Evolutionary conservation across 2,329 filamentous ascomycete genomes (phyloP).

Genomic region (Decorospora gaudefroyi): DNA sequence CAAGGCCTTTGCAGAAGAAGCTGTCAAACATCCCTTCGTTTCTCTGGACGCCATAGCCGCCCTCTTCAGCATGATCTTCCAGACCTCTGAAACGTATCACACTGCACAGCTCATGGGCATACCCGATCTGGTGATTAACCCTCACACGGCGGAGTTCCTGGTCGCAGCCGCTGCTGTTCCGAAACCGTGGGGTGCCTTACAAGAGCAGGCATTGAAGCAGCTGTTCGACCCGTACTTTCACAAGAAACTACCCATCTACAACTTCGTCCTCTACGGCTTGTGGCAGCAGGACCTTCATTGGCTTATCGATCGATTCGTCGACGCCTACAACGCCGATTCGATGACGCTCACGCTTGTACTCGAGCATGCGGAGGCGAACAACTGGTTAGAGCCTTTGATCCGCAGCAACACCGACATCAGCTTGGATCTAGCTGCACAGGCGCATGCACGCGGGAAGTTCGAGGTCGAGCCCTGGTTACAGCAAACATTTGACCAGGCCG

Average conservation of each 20-base stretch:
- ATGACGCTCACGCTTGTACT: slow-evolving; percentile 71
- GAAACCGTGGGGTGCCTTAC: slow-evolving; percentile 75
- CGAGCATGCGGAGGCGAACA: slow-evolving; percentile 78
- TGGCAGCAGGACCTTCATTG: slow-evolving; percentile 91
- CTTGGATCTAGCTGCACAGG: slow-evolving; percentile 82
- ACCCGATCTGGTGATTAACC: slow-evolving; percentile 65
- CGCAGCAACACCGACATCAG: slow-evolving; percentile 81
- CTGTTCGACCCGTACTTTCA: slow-evolving; percentile 82
- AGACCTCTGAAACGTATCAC: slow-evolving; percentile 61
- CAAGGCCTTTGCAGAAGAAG: slow-evolving; percentile 64
- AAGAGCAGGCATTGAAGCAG: slow-evolving; percentile 74
- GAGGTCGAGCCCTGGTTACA: slow-evolving; percentile 82
- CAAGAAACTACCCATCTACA: slow-evolving; percentile 75
- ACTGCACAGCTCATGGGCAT: slow-evolving; percentile 61
- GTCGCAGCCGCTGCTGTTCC: slow-evolving; percentile 77
- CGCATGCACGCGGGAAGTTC: slow-evolving; percentile 78
- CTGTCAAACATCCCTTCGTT: slow-evolving; percentile 82
- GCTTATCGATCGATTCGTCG: slow-evolving; percentile 79
- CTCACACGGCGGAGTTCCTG: slow-evolving; percentile 77
- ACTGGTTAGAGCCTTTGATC: slow-evolving; percentile 82
- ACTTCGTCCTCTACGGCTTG: slow-evolving; percentile 87
- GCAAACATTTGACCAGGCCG: slow-evolving; percentile 66
- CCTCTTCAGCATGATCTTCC: slow-evolving; percentile 66
- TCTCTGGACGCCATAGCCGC: slow-evolving; percentile 80
- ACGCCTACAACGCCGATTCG: slow-evolving; percentile 72